These are phyloP conservation scores for Harrya chromipes DNA, from an alignment of 768 basidiomycete genomes.

Conservation along the genomic window DNA sequence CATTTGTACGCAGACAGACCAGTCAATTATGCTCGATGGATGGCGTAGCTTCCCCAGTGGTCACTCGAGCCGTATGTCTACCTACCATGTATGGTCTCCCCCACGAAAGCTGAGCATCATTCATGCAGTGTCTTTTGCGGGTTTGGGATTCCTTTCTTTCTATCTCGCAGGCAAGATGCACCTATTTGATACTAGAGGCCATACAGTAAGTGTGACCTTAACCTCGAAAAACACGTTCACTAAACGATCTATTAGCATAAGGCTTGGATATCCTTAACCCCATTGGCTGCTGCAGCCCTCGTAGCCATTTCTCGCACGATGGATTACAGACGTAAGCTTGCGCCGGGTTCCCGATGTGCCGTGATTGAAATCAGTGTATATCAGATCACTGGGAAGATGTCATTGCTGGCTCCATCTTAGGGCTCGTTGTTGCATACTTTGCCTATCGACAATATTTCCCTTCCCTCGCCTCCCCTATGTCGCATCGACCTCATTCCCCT, in stretches of 20 bases:
- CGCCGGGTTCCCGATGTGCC: conserved; percentile 4
- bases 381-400: conserved; percentile 94
- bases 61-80: conserved; percentile 74
- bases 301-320: conserved; percentile 87
- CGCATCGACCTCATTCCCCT: conserved; percentile 71
- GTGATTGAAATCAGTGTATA: conserved; percentile 2
- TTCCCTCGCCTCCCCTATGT: conserved; percentile 55
- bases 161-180: conserved; percentile 93
- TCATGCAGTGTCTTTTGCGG: conserved; percentile 81
- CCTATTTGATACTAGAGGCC: conserved; percentile 78
- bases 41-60: conserved; percentile 93
- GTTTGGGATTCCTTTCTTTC: conserved; percentile 82
- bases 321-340: conserved; percentile 73
- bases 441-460: conserved; percentile 85
- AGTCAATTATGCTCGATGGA: conserved; percentile 65
- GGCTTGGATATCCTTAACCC: conserved; percentile 79
- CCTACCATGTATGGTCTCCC: neutral
- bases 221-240: neutral
- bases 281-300: conserved; percentile 72
- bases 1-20: conserved; percentile 75
- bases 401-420: conserved; percentile 72
- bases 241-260: conserved; percentile 46
- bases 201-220: conserved; percentile 45
- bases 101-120: conserved; percentile 1
- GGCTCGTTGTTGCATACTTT: conserved; percentile 68